These are phyloP conservation scores for Ganoderma multipileum DNA, from an alignment of 1,284 basidiomycete genomes.

Conservation along the genomic window DNA sequence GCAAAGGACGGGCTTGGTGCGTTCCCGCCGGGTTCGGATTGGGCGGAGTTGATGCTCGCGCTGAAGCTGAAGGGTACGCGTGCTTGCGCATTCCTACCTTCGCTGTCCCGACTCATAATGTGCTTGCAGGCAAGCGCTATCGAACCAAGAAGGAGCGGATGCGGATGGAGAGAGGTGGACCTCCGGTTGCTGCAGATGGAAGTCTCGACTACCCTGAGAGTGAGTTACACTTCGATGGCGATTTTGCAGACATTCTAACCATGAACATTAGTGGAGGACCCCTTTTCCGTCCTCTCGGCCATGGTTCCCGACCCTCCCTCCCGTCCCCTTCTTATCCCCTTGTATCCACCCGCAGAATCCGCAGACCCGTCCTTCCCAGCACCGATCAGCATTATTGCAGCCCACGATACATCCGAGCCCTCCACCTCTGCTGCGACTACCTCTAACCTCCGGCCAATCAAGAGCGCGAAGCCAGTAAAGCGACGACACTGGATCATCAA, in stretches of 20 bases:
- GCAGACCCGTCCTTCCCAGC: conserved; percentile 37
- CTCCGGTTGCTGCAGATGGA: conserved; percentile 69
- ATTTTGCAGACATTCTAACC: conserved; percentile 15
- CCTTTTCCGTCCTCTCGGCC: conserved; percentile 69
- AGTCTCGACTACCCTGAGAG: conserved; percentile 77
- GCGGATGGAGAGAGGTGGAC: conserved; percentile 74
- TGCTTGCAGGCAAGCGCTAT: conserved; percentile 67
- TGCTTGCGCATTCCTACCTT: background rate
- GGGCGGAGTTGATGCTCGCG: conserved; percentile 70
- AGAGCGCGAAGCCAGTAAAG: conserved; percentile 28
- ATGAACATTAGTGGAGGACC: conserved; percentile 69
- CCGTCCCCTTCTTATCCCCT: conserved; percentile 60
- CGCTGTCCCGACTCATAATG: background rate
- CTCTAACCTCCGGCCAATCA: conserved; percentile 18
- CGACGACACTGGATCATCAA: conserved; percentile 51
- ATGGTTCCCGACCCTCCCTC: conserved; percentile 64
- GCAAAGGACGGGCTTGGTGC: conserved; percentile 74
- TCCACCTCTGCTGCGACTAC: conserved; percentile 15
- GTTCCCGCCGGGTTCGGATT: conserved; percentile 73
- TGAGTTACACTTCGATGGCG: conserved; percentile 41
- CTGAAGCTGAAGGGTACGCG: conserved; percentile 72
- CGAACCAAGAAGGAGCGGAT: conserved; percentile 80
- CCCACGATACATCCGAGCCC: conserved; percentile 26
- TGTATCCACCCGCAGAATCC: conserved; percentile 52
- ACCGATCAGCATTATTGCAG: conserved; percentile 40